Evolutionary conservation across 257 asterid genomes (phyloP), one percentile per base, ranked within the genome.

Genomic region (Penstemon davidsonii): DNA sequence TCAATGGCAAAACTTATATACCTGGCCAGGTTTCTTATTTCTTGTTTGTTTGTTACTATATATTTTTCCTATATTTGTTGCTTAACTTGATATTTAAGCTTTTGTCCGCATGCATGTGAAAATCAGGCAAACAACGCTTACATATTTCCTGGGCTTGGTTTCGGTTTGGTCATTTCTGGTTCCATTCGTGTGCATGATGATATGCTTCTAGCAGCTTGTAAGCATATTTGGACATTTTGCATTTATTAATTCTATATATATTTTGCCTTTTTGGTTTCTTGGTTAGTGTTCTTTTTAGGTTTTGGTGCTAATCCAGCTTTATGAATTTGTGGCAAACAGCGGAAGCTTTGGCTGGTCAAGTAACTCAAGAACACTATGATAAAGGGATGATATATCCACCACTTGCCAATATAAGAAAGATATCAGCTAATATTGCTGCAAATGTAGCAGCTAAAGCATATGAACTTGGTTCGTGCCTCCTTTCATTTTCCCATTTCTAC

Each of bases 171-270:
- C 71, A 91, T 94, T 63, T 86, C 88, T 39, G 99, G 99, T 56
- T 83, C 95, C 44, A 91, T 94, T 60, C 95, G 97, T 0, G 96
- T 94, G 60, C 99, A 94, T 42, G 97, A 94, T 61, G 96, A 86
- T 43, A 94, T 91, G 95, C 97, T 94, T 79, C 89, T 94, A 19
- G 95, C 95, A 19, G 97, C 99, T 62, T 84, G 97, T 94, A 87
- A 86, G 96, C 75, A 62, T 64, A 46, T 61, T 25, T 25, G 33
- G 18, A 15, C 18, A 15, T 15, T 15, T 15, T 15, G 18, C 18
- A 15, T 15, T 15, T 15, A 15, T 15, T 15, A 15, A 15, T 15
- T 15, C 18, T 15, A 15, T 15, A 15, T 15, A 15, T 15, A 15
- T 15, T 15, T 15, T 15, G 33, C 33, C 33, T 8, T 66, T 3